Evolutionary conservation across 192 early-diverging fungal genomes (phyloP), one percentile per base, ranked within the genome.

Genomic region (Geosiphon pyriformis): DNA sequence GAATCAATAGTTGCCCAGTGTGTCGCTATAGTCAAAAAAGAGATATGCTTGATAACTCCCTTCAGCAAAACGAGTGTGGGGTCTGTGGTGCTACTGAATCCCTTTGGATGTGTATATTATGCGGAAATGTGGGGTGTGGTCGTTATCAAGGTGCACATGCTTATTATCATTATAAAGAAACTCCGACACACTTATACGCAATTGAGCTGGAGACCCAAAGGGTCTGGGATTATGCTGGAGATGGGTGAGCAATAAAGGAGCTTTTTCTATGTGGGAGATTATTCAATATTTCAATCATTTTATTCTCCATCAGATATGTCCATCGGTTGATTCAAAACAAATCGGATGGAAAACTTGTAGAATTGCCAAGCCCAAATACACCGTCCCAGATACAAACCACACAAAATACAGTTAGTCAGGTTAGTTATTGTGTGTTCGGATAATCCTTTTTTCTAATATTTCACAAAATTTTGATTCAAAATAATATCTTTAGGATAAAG

Each of bases 171-270:
- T 99, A 91, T 70, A 77, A 73, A 49, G 84, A 85, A 32, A 94
- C 93, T 3, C 72, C n/a, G n/a, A n/a, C 79, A 27, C 96, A 99
- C 70, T 74, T 91, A 4, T 99, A 94, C 72, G 83, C 94, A 18
- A 73, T 99, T 65, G 95, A 99, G 70, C 78, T 98, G 12, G 93
- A 92, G 55, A 98, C 93, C 12, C 96, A 99, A 75, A 74, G 92
- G 1, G 95, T 99, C 49, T 99, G 96, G 96, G 96, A 99, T 72
- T 99, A 99, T 77, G 89, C 85, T 0, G 92, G 95, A 4, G 96
- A 99, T 71, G 95, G 92, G 49, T 90, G 51, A 47, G 63, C 7
- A 30, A 26, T 35, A 31, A n/a, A n/a, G n/a, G n/a, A n/a, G n/a
- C n/a, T n/a, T n/a, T n/a, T n/a, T n/a, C n/a, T n/a, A n/a, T n/a